Conservation (phyloP, 768 basidiomycete genomes). For the Mycena galopus region DNA sequence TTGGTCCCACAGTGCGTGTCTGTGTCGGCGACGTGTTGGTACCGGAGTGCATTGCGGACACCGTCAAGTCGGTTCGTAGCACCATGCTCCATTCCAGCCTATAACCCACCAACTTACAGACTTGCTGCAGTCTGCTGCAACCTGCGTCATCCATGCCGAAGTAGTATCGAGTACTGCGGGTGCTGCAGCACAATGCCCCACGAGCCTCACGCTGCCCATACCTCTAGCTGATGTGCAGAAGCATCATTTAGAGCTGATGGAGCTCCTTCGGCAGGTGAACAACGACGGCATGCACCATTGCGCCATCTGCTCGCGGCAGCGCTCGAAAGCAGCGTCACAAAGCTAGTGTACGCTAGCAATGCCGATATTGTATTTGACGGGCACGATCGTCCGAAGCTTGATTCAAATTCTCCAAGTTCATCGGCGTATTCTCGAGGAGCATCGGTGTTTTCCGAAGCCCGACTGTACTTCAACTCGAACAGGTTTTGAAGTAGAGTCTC, state of each 20-base stretch:
- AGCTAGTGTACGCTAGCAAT: conserved; percentile 20
- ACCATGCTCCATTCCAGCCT: neutral
- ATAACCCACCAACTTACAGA: neutral
- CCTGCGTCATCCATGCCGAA: conserved; percentile 66
- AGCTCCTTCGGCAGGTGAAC: neutral
- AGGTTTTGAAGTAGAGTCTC: no score
- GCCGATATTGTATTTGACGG: conserved; percentile 20
- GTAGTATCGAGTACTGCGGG: conserved; percentile 53
- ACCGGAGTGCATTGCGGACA: conserved; percentile 46
- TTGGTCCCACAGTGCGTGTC: conserved; percentile 45
- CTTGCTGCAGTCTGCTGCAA: conserved; percentile 48
- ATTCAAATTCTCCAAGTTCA: no score
- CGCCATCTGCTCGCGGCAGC: conserved; percentile 18
- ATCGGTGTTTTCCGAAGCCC: no score
- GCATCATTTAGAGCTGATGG: neutral
- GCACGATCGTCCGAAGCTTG: conserved; percentile 9
- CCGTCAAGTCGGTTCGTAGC: conserved; percentile 52
- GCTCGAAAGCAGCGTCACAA: neutral
- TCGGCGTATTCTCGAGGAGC: no score
- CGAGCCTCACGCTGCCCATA: neutral
- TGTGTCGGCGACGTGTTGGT: conserved; percentile 61
- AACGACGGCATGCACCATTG: conserved; percentile 21
- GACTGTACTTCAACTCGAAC: no score
- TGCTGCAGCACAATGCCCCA: conserved; percentile 44
- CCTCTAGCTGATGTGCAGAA: conserved; percentile 54